Conservation (phyloP, 768 basidiomycete species). For the Auricularia heimuer region DNA sequence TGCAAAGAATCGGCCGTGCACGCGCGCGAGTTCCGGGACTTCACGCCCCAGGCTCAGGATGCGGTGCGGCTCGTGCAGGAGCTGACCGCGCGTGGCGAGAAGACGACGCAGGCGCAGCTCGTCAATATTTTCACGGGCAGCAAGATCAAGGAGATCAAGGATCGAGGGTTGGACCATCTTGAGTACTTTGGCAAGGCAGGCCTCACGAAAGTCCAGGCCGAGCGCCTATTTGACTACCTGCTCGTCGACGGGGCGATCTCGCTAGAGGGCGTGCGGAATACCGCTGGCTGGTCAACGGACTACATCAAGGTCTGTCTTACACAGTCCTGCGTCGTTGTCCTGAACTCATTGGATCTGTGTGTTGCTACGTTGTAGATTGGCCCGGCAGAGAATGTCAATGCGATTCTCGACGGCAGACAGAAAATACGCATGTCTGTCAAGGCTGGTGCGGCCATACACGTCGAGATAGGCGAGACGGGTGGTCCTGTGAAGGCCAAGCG, state of each 20-base stretch:
- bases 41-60: conserved; percentile 46
- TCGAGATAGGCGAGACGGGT: conserved; percentile 14
- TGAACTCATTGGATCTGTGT: background rate
- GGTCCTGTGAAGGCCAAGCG: conserved; percentile 14
- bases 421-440: conserved; percentile 18
- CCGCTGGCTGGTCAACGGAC: conserved; percentile 37
- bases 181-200: conserved; percentile 42
- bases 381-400: conserved; percentile 14
- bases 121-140: conserved; percentile 59
- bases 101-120: conserved; percentile 52
- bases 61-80: conserved; percentile 49
- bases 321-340: background rate
- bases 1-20: conserved; percentile 47
- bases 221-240: conserved; percentile 55
- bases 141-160: conserved; percentile 34
- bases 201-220: conserved; percentile 43
- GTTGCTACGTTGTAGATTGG: conserved; percentile 1
- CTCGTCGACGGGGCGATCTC: conserved; percentile 40
- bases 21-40: conserved; percentile 35
- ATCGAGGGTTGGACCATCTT: conserved; percentile 38
- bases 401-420: conserved; percentile 18
- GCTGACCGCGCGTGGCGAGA: conserved; percentile 33
- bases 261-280: conserved; percentile 36
- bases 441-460: background rate
- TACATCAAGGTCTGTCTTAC: conserved; percentile 41